Evolutionary conservation across 2,329 filamentous ascomycete genomes (phyloP).

Genomic region (Colletotrichum magnum): DNA sequence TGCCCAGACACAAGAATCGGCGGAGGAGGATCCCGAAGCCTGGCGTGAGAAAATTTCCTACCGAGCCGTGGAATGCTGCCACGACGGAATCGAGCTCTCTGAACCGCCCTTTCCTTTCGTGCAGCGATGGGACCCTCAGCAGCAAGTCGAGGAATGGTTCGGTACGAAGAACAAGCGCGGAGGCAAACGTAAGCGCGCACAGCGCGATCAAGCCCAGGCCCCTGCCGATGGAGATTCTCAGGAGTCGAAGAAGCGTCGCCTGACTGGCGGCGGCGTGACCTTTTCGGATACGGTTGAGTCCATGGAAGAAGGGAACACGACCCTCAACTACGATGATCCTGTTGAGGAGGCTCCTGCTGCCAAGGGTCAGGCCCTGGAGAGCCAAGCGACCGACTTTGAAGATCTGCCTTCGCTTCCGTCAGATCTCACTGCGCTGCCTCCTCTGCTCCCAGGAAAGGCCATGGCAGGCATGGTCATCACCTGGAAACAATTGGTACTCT

Average conservation of each 20-base stretch:
- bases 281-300: conserved; percentile 29
- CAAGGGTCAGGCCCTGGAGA: conserved; percentile 52
- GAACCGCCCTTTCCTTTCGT: conserved; percentile 91
- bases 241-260: conserved; percentile 36
- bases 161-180: conserved; percentile 53
- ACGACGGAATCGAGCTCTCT: conserved; percentile 76
- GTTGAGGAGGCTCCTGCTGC: conserved; percentile 40
- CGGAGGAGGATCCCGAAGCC: conserved; percentile 67
- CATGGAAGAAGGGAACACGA: conserved; percentile 46
- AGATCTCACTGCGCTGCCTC: conserved; percentile 68
- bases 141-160: conserved; percentile 61
- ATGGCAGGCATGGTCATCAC: conserved; percentile 75
- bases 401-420: conserved; percentile 76
- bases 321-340: conserved; percentile 58
- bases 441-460: conserved; percentile 63
- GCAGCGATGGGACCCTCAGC: conserved; percentile 89
- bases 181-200: conserved; percentile 65
- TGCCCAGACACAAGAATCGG: conserved; percentile 23
- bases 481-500: conserved; percentile 76
- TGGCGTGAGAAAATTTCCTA: conserved; percentile 84
- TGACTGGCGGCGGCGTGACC: conserved; percentile 13
- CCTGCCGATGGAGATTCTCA: conserved; percentile 51
- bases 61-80: conserved; percentile 85
- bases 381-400: conserved; percentile 64
- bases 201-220: conserved; percentile 57